Percentiles rank a stretch among this genome's conserved stretches.
Evolutionary conservation across 345 rosid species (phyloP).

Genomic region (Garcia nutans): DNA sequence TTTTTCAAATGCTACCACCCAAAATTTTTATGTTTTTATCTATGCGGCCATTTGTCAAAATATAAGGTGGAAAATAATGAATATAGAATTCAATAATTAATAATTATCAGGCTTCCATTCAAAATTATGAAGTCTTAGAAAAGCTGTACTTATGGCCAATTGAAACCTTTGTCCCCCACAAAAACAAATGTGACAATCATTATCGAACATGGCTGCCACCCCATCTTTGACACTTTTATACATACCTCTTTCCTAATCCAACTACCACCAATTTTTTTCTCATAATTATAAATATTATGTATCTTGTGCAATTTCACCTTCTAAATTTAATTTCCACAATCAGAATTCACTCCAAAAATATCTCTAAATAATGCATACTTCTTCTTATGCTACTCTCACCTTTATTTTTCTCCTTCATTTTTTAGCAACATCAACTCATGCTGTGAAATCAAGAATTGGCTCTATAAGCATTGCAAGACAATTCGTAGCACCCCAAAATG

Average conservation of each 20-base stretch:
- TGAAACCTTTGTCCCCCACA: constrained; percentile 17
- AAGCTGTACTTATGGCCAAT: background rate
- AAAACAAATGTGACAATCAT: constrained; percentile 52
- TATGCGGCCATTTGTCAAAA: background rate
- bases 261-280: background rate
- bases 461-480: constrained; percentile 26
- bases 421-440: constrained; percentile 15
- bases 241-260: background rate
- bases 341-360: background rate
- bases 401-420: constrained; percentile 21
- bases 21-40: background rate
- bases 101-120: background rate
- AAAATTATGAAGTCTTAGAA: constrained; percentile 10
- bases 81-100: background rate
- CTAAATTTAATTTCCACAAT: background rate
- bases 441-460: background rate
- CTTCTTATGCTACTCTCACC: background rate
- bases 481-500: constrained; percentile 72
- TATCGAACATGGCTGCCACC: constrained; percentile 51
- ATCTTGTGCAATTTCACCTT: background rate
- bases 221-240: constrained; percentile 10
- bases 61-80: background rate
- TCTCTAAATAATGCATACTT: constrained; percentile 18
- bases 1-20: too few relatives aligned
- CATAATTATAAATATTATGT: background rate